These are phyloP conservation scores for Apiospora marii DNA, from an alignment of 2,329 filamentous ascomycete species.

Conservation along the genomic window DNA sequence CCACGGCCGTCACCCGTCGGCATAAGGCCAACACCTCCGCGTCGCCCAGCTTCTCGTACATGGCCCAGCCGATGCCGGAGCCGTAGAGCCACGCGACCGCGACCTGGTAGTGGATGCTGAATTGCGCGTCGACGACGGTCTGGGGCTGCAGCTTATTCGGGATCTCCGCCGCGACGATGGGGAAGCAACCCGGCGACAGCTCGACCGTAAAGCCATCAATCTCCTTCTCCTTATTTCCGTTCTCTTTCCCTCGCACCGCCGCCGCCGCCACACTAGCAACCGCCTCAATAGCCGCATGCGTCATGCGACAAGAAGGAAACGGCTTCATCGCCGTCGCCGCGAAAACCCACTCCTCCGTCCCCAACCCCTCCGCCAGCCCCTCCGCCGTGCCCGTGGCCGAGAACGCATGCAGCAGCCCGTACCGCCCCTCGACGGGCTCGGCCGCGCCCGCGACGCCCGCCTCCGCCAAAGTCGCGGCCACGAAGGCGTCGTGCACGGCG, in stretches of 20 bases:
- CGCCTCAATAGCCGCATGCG: slow-evolving; percentile 40
- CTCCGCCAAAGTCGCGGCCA: slow-evolving; percentile 37
- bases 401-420: slow-evolving; percentile 36
- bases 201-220: slow-evolving; percentile 33
- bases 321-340: slow-evolving; percentile 37
- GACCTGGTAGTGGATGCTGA: slow-evolving; percentile 41
- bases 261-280: slow-evolving; percentile 32
- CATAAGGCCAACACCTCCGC: slow-evolving; percentile 32
- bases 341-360: slow-evolving; percentile 35
- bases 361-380: slow-evolving; percentile 32
- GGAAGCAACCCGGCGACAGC: slow-evolving; percentile 33
- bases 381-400: slow-evolving; percentile 31
- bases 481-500: slow-evolving; percentile 39
- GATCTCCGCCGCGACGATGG: slow-evolving; percentile 34
- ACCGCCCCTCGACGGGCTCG: slow-evolving; percentile 35
- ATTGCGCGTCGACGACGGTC: slow-evolving; percentile 40
- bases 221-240: slow-evolving; percentile 22
- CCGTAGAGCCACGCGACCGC: slow-evolving; percentile 39
- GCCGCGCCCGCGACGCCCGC: slow-evolving; percentile 36
- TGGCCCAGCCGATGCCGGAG: slow-evolving; percentile 34
- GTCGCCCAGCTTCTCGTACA: slow-evolving; percentile 37
- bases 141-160: slow-evolving; percentile 37
- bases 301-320: slow-evolving; percentile 39
- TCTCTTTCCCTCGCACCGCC: neutral
- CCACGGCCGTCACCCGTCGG: slow-evolving; percentile 32